A percentile compares a stretch with the other conserved stretches of the same genome.
These are phyloP conservation scores for Silene latifolia DNA, from an alignment of 148 eudicot genomes.

Conservation along the genomic window DNA sequence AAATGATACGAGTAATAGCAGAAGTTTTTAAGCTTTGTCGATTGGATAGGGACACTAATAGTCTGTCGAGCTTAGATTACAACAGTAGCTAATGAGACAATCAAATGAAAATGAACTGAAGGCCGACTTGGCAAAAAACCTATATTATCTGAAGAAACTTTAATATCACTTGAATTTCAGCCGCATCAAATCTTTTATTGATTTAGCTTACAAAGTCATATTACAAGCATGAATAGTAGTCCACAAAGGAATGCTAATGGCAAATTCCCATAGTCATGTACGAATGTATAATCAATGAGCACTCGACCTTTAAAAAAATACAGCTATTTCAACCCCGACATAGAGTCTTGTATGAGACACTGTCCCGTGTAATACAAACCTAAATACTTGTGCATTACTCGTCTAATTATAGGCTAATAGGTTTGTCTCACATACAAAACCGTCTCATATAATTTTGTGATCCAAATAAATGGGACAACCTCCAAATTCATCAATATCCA, in stretches of 20 bases:
- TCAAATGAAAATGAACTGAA: neutral
- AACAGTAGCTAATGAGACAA: neutral
- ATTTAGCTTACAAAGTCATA: neutral
- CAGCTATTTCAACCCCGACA: neutral
- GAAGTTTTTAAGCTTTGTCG: neutral
- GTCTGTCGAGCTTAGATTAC: neutral
- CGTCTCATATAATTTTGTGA: neutral
- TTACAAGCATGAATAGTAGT: neutral
- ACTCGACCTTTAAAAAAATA: neutral
- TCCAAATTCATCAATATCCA: conserved; percentile 14
- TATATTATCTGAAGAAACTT: no score
- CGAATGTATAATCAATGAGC: neutral
- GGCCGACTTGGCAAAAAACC: no score
- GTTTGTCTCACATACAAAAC: neutral
- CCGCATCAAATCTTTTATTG: neutral
- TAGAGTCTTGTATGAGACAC: neutral
- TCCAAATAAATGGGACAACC: neutral
- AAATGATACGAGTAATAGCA: no score
- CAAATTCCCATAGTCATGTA: neutral
- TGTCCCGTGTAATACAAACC: neutral
- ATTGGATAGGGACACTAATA: no score
- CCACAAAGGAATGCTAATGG: neutral
- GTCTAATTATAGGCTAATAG: neutral
- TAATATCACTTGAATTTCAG: neutral
- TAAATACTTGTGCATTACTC: neutral